Evolutionary conservation across 192 early-diverging fungal genomes (phyloP), one percentile per base, ranked within the genome.

Genomic region (Martensiomyces pterosporus): DNA sequence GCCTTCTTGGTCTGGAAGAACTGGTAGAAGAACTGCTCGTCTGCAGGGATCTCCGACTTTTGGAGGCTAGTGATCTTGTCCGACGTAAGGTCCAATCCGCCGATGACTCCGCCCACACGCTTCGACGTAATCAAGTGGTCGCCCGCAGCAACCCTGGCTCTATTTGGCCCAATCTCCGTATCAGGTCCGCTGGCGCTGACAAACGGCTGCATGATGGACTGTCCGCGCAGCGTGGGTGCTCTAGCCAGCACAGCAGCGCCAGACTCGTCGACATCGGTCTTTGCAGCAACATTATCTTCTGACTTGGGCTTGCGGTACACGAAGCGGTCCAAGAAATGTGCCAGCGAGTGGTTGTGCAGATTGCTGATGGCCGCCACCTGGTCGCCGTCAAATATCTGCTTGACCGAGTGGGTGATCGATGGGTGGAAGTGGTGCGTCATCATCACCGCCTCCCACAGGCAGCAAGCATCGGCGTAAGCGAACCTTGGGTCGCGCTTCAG

Each of bases 321-420:
- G 80, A 98, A 96, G 32, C 88, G 80, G 56, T 98, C 93, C 39
- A 98, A 80, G 78, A 98, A 98, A 53, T 93, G 90, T 39, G 85
- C 73, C 34, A 96, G 71, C 10, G 92, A 92, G 67, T 94, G 91
- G 58, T 86, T 87, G 58, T 90, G 87, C 43, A 98, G 78, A 46
- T 93, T 90, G 52, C 14, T 67, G 27, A 83, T 80, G 3, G 78
- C 60, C 15, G 65, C 35, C 33, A 94, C 91, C 21, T 79, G 74
- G 55, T 84, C 63, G 14, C 85, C 79, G 14, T 80, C 73, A 33
- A 92, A 67, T 17, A 97, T 71, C 32, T 81, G 81, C 27, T 76
- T 63, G 27, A 89, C 83, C 46, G 92, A 94, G 45, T 89, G 76
- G n/a, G 82, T 66, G 18, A 98, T 82, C 7, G 93, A 88, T 1